Evolutionary conservation across 1,284 basidiomycete genomes (phyloP).

Genomic region (Tilletia caries): DNA sequence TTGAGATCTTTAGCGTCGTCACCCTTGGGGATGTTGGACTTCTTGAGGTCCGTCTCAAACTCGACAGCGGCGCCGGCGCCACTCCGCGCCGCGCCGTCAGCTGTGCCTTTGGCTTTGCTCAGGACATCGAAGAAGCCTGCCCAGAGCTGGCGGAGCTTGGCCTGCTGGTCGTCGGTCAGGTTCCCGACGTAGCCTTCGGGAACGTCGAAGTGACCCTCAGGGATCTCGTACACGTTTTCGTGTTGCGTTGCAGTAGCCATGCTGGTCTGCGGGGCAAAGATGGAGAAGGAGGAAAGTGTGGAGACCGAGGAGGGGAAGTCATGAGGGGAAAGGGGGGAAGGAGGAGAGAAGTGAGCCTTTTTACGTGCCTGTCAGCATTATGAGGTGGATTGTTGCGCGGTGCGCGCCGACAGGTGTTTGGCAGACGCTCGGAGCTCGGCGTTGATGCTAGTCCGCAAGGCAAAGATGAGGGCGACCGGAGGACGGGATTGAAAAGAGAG

Average conservation of each 20-base stretch:
- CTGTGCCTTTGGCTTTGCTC: slow-evolving; percentile 1
- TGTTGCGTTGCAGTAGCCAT: background rate
- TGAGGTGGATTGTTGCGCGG: too few relatives aligned
- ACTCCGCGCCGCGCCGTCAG: background rate
- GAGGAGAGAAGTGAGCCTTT: too few relatives aligned
- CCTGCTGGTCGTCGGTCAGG: slow-evolving; percentile 47
- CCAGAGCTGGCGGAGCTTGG: slow-evolving; percentile 51
- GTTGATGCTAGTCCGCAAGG: too few relatives aligned
- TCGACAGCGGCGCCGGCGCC: slow-evolving; percentile 17
- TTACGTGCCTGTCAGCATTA: too few relatives aligned
- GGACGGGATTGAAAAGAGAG: too few relatives aligned
- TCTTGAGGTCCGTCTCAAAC: slow-evolving; percentile 18
- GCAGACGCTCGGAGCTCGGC: too few relatives aligned
- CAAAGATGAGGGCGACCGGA: too few relatives aligned
- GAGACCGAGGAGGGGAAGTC: too few relatives aligned
- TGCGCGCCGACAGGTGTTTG: too few relatives aligned
- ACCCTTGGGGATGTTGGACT: slow-evolving; percentile 50
- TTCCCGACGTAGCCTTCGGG: slow-evolving; percentile 43
- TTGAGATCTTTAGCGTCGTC: slow-evolving; percentile 49
- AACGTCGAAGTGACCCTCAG: background rate
- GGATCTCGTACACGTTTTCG: slow-evolving; percentile 10
- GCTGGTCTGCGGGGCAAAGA: too few relatives aligned
- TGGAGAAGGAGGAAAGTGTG: too few relatives aligned
- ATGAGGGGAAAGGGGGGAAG: too few relatives aligned
- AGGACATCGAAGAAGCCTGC: slow-evolving; percentile 34